Evolutionary conservation across 2,329 filamentous ascomycete genomes (phyloP).

Genomic region (Exophiala oligosperma): DNA sequence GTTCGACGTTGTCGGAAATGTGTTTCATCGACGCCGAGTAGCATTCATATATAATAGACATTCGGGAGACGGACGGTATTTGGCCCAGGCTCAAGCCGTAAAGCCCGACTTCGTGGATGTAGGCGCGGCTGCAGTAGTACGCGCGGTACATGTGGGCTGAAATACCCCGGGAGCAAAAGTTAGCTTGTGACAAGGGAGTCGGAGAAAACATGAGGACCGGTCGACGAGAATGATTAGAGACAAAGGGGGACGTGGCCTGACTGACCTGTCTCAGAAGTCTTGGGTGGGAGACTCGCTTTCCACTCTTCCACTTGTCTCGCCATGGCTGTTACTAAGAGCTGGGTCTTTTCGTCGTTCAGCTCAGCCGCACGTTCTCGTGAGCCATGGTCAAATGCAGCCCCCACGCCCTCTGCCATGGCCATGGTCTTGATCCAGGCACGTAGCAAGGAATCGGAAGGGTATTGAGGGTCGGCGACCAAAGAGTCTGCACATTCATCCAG

Average conservation of each 20-base stretch:
- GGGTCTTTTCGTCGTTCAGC: slow-evolving; percentile 16
- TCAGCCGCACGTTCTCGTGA: slow-evolving; percentile 15
- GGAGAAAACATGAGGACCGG: too few relatives aligned
- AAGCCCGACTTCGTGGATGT: slow-evolving; percentile 18
- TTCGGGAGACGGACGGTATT: slow-evolving; percentile 9
- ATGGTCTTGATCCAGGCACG: slow-evolving; percentile 2
- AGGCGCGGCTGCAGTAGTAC: slow-evolving; percentile 2
- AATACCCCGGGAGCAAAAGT: background rate
- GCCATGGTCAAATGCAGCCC: slow-evolving; percentile 12
- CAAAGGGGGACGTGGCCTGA: too few relatives aligned
- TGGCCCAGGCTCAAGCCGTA: slow-evolving; percentile 19
- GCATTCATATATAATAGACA: slow-evolving; percentile 19
- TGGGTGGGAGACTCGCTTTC: slow-evolving; percentile 3
- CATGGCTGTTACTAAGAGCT: slow-evolving; percentile 9
- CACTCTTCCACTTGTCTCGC: slow-evolving; percentile 9
- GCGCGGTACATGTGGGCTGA: slow-evolving; percentile 4
- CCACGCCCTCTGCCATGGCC: slow-evolving; percentile 11
- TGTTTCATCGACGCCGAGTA: slow-evolving; percentile 12
- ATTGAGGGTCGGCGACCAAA: slow-evolving; percentile 14
- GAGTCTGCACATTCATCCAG: slow-evolving; percentile 17
- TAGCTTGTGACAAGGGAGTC: background rate
- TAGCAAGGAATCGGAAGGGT: slow-evolving; percentile 10
- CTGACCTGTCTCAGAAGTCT: background rate
- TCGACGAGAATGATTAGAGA: too few relatives aligned
- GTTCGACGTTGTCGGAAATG: slow-evolving; percentile 10